Conservation (phyloP, 345 rosid species). For the Pugionium dolabratum region DNA sequence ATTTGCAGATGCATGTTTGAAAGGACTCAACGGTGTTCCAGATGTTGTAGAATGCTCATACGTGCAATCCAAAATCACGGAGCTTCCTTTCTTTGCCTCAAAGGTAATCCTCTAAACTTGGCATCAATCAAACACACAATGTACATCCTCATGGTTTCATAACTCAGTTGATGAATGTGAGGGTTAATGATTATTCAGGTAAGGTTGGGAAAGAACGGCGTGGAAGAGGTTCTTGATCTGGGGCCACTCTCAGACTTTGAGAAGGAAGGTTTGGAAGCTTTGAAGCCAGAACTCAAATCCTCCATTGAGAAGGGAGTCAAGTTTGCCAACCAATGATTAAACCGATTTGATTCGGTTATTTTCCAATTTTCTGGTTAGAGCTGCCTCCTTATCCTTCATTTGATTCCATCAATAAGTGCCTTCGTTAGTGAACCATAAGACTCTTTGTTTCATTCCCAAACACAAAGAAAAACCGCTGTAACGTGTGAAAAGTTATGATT, state of each 20-base stretch:
- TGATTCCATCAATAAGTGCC: slow-evolving; percentile 25
- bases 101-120: slow-evolving; percentile 51
- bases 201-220: slow-evolving; percentile 68
- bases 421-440: slow-evolving; percentile 1
- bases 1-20: slow-evolving; percentile 89
- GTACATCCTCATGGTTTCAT: neutral
- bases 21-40: slow-evolving; percentile 84
- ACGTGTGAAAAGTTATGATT: slow-evolving; percentile 17
- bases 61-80: slow-evolving; percentile 68
- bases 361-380: slow-evolving; percentile 32
- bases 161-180: neutral
- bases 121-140: neutral
- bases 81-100: slow-evolving; percentile 88
- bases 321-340: slow-evolving; percentile 43
- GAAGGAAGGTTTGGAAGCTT: slow-evolving; percentile 56
- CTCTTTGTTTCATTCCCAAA: neutral
- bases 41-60: slow-evolving; percentile 70
- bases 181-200: slow-evolving; percentile 46
- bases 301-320: slow-evolving; percentile 47
- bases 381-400: neutral
- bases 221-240: slow-evolving; percentile 57
- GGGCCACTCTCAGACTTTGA: slow-evolving; percentile 64
- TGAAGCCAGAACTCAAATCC: slow-evolving; percentile 62
- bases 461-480: neutral
- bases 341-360: slow-evolving; percentile 21